Evolutionary conservation across 768 basidiomycete species (phyloP), one percentile per base, ranked within the genome.

Genomic region (Termitomyces sp.): DNA sequence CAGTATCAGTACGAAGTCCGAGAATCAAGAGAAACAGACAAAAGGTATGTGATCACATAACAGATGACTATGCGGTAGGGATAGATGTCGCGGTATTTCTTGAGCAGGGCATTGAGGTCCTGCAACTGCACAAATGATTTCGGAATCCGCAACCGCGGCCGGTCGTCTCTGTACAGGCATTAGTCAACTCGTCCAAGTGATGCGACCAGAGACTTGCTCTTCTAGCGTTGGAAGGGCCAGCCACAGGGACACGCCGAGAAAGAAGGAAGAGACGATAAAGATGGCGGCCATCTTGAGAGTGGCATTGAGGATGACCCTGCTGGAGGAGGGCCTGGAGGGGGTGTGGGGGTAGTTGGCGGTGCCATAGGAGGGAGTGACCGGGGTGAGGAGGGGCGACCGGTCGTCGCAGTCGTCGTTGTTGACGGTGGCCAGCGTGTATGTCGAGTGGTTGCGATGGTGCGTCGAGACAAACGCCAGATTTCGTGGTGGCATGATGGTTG

Each of bases 1-100:
- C 12, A 18, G 36, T 38, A 36, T 65, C 57, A 60, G 65, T 38
- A 51, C 61, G 45, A n/a, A 38, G 35, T 24, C 33, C 56, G 45
- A 11, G 22, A 39, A 52, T 52, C 28, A 38, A 64, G 58, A 60
- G 44, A 57, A 60, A 83, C 93, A 64, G 66, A 96, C 95, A 97
- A 98, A 67, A 98, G 83, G 74, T 96, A 98, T 2, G 92, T 91
- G 54, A 83, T 84, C 62, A 94, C 85, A 75, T 92, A 98, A 73
- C 92, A 96, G 36, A 95, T 72, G 53, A 97, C 77, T 63, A 96
- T 91, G 52, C 94, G 85, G 73, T 81, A 85, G 4, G 93, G 94
- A 72, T 94, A 92, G 64, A 92, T 89, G 61, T 90, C 86, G 52
- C 94, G 84, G 75, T 98, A 98, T 71, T 96, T 96, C 81, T 94